These are phyloP conservation scores for Leucogyrophana mollusca DNA, from an alignment of 768 basidiomycete genomes.

Conservation along the genomic window DNA sequence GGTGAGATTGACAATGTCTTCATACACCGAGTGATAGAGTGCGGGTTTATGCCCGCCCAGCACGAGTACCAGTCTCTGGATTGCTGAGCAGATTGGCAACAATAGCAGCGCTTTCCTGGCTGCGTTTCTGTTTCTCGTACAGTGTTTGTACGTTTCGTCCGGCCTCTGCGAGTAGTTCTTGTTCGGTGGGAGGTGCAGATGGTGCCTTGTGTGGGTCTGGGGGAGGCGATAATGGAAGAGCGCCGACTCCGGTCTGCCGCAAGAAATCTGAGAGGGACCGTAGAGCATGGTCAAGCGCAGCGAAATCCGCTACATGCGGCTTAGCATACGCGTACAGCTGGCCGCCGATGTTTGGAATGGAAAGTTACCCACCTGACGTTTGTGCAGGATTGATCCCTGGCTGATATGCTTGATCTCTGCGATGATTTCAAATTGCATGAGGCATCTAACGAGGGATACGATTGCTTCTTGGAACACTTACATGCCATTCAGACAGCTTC, in stretches of 20 bases:
- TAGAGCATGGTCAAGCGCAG: slow-evolving; percentile 50
- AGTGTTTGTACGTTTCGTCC: slow-evolving; percentile 41
- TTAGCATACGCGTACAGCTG: slow-evolving; percentile 1
- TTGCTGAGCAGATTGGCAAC: slow-evolving; percentile 42
- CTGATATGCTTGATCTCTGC: slow-evolving; percentile 63
- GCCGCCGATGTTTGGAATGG: no score
- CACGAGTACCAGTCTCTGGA: slow-evolving; percentile 23
- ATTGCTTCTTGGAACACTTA: slow-evolving; percentile 28
- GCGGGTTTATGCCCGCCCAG: no score
- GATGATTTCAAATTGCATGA: background rate
- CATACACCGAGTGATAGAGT: no score
- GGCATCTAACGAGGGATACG: no score
- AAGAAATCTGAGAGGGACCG: slow-evolving; percentile 46
- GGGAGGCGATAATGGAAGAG: slow-evolving; percentile 47
- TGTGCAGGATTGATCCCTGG: slow-evolving; percentile 50
- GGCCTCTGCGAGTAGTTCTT: slow-evolving; percentile 43
- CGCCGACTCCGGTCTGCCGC: slow-evolving; percentile 63
- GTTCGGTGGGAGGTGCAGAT: slow-evolving; percentile 38
- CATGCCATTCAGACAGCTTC: slow-evolving; percentile 52
- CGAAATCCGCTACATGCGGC: slow-evolving; percentile 46
- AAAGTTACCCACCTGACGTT: slow-evolving; percentile 45
- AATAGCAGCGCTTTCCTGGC: slow-evolving; percentile 56
- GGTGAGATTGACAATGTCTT: no score
- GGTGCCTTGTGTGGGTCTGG: slow-evolving; percentile 9
- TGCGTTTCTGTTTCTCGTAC: slow-evolving; percentile 51